phyloP scores from a whole-genome alignment of 2,329 filamentous ascomycete species.

The Pezicula rhizophila region DNA sequence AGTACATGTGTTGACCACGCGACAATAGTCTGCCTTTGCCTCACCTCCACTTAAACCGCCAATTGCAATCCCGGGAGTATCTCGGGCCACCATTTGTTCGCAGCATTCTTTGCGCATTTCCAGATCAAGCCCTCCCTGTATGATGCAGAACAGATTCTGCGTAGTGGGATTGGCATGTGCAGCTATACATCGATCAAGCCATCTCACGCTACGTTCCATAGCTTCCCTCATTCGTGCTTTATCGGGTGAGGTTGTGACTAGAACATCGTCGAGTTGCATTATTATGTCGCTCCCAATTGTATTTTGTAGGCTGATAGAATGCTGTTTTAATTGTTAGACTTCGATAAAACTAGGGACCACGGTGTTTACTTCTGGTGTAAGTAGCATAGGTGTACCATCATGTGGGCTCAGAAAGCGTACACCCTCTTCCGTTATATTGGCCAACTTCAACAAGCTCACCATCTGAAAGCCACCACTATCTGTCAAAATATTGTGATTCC shows the following conservation, averaged over 20 bases:
- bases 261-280: conserved; percentile 98
- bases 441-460: conserved; percentile 91
- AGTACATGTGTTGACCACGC: conserved; percentile 83
- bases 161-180: conserved; percentile 76
- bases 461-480: conserved; percentile 87
- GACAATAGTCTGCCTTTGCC: conserved; percentile 87
- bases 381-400: conserved; percentile 89
- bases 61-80: conserved; percentile 95
- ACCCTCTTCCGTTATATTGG: conserved; percentile 87
- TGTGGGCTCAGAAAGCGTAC: conserved; percentile 95
- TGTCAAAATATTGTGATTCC: conserved; percentile 92
- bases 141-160: conserved; percentile 98
- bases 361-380: conserved; percentile 67
- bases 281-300: conserved; percentile 98
- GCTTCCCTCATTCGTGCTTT: conserved; percentile 82
- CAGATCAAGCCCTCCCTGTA: conserved; percentile 88
- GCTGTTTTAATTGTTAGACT: conserved; percentile 28
- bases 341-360: background rate
- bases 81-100: conserved; percentile 75
- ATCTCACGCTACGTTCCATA: conserved; percentile 89
- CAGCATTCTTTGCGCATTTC: conserved; percentile 82
- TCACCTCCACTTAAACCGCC: conserved; percentile 92
- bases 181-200: conserved; percentile 91
- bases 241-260: conserved; percentile 93
- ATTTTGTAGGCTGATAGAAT: conserved; percentile 93